Percentiles rank a stretch among this genome's conserved stretches.
These are phyloP conservation scores for Zymoseptoria tritici DNA, from an alignment of 2,329 filamentous ascomycete species.

Conservation along the genomic window DNA sequence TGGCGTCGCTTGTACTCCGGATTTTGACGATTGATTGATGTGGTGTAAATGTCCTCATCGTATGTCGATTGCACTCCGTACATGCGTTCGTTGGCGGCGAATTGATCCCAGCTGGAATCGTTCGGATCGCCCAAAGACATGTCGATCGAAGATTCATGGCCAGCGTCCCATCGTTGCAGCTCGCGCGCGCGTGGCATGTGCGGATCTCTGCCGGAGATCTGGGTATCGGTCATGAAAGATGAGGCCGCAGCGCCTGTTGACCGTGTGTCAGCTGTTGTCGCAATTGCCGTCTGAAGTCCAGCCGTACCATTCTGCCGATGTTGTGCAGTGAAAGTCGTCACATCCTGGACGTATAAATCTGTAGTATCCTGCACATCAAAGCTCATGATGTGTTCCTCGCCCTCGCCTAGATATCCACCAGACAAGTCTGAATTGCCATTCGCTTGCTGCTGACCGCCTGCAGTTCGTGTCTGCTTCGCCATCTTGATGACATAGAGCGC, in stretches of 20 bases:
- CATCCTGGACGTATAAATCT: constrained; percentile 48
- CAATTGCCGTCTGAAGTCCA: background rate
- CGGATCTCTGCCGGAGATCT: constrained; percentile 67
- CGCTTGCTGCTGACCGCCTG: constrained; percentile 31
- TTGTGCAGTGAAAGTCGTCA: constrained; percentile 45
- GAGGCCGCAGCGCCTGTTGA: constrained; percentile 35
- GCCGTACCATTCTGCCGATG: constrained; percentile 51
- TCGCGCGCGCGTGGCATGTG: constrained; percentile 59
- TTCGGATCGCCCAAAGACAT: constrained; percentile 52
- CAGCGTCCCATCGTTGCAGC: constrained; percentile 75
- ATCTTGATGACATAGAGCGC: constrained; percentile 57
- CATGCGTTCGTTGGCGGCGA: constrained; percentile 76
- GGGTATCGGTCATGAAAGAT: constrained; percentile 76
- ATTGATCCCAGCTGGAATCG: constrained; percentile 73
- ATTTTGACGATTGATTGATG: constrained; percentile 73
- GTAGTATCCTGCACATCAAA: constrained; percentile 56
- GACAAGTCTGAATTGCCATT: constrained; percentile 39
- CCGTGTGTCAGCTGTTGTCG: background rate
- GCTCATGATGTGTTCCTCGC: constrained; percentile 47
- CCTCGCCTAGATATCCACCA: constrained; percentile 41
- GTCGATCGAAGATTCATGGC: constrained; percentile 46
- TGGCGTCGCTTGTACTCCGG: constrained; percentile 72
- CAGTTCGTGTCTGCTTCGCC: constrained; percentile 47
- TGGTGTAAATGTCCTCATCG: constrained; percentile 92
- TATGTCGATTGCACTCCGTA: constrained; percentile 89